A percentile compares a stretch with the other conserved stretches of the same genome.
Conservation (phyloP, 1,284 basidiomycete genomes). For the Mycena citricolor region DNA sequence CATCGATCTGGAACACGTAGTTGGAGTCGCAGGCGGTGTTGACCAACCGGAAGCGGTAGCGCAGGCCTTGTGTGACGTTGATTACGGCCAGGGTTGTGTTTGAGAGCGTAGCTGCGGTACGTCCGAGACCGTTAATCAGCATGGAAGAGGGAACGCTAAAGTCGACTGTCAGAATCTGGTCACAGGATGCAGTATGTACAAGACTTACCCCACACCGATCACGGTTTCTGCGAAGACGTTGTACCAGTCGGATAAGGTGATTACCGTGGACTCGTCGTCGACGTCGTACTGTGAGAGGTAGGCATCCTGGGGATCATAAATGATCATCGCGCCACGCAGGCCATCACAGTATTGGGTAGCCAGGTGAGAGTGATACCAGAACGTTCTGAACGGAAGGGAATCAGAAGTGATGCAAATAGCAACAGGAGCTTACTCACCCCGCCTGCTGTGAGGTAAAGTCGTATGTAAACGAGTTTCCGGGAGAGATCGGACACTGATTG, state of each 20-base stretch:
- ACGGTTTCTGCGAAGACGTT: conserved; percentile 4
- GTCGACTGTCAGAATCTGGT: background rate
- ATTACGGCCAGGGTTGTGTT: conserved; percentile 3
- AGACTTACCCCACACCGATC: conserved; percentile 7
- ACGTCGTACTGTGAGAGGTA: conserved; percentile 18
- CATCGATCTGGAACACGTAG: conserved; percentile 8
- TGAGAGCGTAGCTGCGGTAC: conserved; percentile 10
- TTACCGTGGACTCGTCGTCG: conserved; percentile 28
- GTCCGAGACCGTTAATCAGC: conserved; percentile 31
- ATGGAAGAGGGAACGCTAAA: conserved; percentile 19
- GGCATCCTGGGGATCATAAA: conserved; percentile 18
- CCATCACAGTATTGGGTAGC: conserved; percentile 9
- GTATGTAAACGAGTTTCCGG: conserved; percentile 6
- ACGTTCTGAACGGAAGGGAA: too few relatives aligned
- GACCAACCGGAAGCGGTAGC: conserved; percentile 8
- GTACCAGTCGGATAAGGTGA: conserved; percentile 33
- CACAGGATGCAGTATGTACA: too few relatives aligned
- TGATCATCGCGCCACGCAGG: conserved; percentile 2
- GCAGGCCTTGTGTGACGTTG: conserved; percentile 1
- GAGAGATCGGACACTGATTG: background rate
- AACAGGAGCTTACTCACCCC: background rate
- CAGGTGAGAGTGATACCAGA: conserved; percentile 16
- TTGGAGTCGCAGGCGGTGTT: conserved; percentile 13
- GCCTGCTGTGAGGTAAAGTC: conserved; percentile 11
- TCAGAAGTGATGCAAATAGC: background rate